Base-by-base conservation (phyloP, 345 rosid species). In the Moricandia moricandioides region DNA sequence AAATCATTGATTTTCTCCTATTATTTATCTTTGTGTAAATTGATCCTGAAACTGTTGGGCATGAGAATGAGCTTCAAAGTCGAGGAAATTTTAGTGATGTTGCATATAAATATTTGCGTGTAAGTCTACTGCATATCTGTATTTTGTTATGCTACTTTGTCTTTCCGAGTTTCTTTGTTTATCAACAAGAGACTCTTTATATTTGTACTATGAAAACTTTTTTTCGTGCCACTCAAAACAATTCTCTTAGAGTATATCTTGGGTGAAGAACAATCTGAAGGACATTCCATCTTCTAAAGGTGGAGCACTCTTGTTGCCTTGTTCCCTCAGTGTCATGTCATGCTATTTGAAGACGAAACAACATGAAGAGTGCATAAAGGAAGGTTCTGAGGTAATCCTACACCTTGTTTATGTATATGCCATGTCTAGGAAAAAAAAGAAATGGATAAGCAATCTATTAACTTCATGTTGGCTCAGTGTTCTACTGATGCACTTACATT, bases 321-420 rank as follows among this genome's bases (percentile, higher is more conserved):
- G 98, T 83, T 91, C 99, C 64, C 93, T 92, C 62, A 96, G 92
- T 82, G 69, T 87, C 70, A 92, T 96, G 99, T 96, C 99, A 17
- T 96, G 99, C 85, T 91, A 92, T 86, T 79, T 96, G 81, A 96
- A 87, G 83, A 88, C 88, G 26, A 79, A 71, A 76, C 88, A 87
- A 73, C 85, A 82, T 62, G 76, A 87, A 18, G 89, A 88, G 35
- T 96, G 99, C 75, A 76, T 92, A 52, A 82, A 80, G 73, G 97
- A 87, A 82, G 98, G 99, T 70, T 85, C 90, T 1, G 97, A 96
- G 98, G 98, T 92, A 21, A 88, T 70, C 74, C 7, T 73, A 43
- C 29, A 4, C 77, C 47, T 72, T 51, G 2, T 58, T 4, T 59
- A 51, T 21, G 24, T 21, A 21, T 21, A 21, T 21, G 24, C 24